Conservation (phyloP, 2,329 filamentous ascomycete genomes). For the Mariannaea sp. region DNA sequence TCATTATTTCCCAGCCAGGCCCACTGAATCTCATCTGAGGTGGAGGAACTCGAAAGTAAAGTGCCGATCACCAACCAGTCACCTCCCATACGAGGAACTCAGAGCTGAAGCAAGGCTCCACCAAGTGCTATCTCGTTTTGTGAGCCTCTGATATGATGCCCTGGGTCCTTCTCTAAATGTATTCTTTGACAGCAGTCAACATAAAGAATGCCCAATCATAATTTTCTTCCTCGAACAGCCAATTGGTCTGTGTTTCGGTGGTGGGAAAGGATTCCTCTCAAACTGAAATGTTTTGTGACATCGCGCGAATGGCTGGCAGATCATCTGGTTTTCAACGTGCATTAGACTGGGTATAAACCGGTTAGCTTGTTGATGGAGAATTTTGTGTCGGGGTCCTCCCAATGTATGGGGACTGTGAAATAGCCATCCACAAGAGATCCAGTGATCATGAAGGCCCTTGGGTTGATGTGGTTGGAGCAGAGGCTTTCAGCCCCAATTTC, state of each 20-base stretch:
- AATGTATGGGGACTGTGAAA: too few relatives aligned
- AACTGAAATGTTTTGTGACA: background rate
- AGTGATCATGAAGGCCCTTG: too few relatives aligned
- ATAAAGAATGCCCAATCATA: too few relatives aligned
- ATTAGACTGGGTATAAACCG: background rate
- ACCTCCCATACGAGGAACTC: background rate
- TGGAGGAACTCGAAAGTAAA: background rate
- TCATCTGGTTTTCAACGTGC: background rate
- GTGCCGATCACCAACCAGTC: conserved; percentile 3
- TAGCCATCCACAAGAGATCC: too few relatives aligned
- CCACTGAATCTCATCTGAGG: too few relatives aligned
- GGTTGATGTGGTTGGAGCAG: too few relatives aligned
- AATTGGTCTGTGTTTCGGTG: conserved; percentile 2
- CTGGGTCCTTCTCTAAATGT: too few relatives aligned
- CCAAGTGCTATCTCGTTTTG: too few relatives aligned
- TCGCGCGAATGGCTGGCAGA: background rate
- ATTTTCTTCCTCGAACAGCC: background rate
- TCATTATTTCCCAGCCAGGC: background rate
- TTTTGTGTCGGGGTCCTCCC: background rate
- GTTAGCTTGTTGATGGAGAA: background rate
- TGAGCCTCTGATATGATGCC: background rate
- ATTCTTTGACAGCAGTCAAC: too few relatives aligned
- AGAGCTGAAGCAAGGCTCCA: background rate
- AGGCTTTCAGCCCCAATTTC: too few relatives aligned
- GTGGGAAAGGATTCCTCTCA: background rate